These are phyloP conservation scores for Metarhizium robertsii DNA, from an alignment of 2,329 filamentous ascomycete species.

Conservation along the genomic window DNA sequence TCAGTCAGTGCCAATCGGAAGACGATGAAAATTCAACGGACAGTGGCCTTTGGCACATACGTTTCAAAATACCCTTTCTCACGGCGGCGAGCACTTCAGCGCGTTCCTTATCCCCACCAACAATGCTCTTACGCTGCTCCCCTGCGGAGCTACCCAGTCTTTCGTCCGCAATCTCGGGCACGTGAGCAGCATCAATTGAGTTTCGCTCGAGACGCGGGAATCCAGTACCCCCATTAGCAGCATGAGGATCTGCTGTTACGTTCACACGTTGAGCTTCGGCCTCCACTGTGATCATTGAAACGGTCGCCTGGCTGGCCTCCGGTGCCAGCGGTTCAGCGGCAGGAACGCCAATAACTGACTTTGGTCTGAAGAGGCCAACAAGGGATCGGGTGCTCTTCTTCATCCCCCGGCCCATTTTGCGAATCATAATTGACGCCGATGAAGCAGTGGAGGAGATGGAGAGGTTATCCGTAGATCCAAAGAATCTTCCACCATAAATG, in stretches of 20 bases:
- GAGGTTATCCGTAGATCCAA: conserved; percentile 90
- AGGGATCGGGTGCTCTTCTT: conserved; percentile 88
- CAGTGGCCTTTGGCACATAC: conserved; percentile 33
- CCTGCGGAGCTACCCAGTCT: conserved; percentile 47
- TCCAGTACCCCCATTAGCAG: conserved; percentile 61
- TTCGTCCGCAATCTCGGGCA: conserved; percentile 36
- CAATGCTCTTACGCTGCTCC: conserved; percentile 73
- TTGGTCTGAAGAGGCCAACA: conserved; percentile 89
- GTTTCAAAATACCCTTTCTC: conserved; percentile 92
- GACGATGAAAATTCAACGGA: background rate
- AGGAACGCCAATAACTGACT: conserved; percentile 75
- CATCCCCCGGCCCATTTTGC: conserved; percentile 98
- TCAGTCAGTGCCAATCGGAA: conserved; percentile 8
- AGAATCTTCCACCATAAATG: conserved; percentile 85
- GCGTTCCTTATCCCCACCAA: conserved; percentile 81
- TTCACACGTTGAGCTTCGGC: conserved; percentile 81
- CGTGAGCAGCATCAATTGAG: conserved; percentile 58
- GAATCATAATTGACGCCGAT: conserved; percentile 85
- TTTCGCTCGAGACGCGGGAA: conserved; percentile 81
- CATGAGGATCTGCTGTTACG: conserved; percentile 59
- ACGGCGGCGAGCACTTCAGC: conserved; percentile 88
- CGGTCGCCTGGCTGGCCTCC: conserved; percentile 67
- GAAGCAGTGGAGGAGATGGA: conserved; percentile 86
- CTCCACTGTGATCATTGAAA: conserved; percentile 94
- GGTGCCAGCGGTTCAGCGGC: conserved; percentile 57